Percentiles rank a stretch among this genome's conserved stretches.
Conservation (phyloP, 441 rosid genomes). For the Corymbia citriodora region DNA sequence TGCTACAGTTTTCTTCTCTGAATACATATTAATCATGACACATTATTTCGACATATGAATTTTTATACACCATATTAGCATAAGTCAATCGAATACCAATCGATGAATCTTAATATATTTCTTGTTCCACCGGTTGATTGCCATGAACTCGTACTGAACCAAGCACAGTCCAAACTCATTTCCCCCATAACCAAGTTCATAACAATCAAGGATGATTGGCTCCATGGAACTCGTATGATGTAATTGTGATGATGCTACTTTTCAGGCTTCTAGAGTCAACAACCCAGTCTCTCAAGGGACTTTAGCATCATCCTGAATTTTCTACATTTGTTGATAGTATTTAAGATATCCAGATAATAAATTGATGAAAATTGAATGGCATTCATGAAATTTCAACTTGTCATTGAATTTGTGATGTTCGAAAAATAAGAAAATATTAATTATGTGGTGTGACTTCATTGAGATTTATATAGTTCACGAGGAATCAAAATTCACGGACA, state of each 20-base stretch:
- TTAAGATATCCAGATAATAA: background rate
- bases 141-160: background rate
- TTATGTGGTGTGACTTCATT: background rate
- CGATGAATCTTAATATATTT: accelerated
- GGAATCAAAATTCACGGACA: background rate
- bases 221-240: accelerated
- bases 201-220: background rate
- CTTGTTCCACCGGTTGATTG: background rate
- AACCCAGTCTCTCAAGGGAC: background rate
- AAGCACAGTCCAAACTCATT: background rate
- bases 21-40: background rate
- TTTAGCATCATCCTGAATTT: background rate
- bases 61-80: background rate
- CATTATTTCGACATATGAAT: accelerated
- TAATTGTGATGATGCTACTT: background rate
- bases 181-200: accelerated
- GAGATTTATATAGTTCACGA: background rate
- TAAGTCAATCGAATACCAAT: accelerated
- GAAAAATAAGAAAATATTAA: background rate
- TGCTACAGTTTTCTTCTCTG: background rate
- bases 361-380: background rate
- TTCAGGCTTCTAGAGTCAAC: background rate
- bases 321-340: background rate
- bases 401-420: background rate
- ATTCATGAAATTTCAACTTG: background rate